phyloP scores from a whole-genome alignment of 2,329 filamentous ascomycete species.

The Anthostomella pinea region DNA sequence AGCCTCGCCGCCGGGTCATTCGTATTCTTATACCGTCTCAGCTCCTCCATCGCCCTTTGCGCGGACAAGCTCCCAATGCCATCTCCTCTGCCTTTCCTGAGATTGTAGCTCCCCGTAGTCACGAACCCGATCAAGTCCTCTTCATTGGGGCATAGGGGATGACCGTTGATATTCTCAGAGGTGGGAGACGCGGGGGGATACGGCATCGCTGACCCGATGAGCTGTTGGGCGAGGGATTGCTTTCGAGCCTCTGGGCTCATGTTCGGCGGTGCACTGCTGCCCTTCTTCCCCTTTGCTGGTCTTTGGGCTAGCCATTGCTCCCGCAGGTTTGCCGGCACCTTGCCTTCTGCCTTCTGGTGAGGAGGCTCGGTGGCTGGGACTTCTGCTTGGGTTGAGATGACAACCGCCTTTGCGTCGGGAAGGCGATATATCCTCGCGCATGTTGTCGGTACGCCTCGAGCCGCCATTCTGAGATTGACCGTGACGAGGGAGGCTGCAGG shows the following conservation, averaged over 20 bases:
- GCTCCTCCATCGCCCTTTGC: conserved; percentile 49
- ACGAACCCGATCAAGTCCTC: conserved; percentile 85
- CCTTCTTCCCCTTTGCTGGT: conserved; percentile 17
- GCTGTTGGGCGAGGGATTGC: conserved; percentile 45
- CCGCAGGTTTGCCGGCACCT: conserved; percentile 52
- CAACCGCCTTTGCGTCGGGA: conserved; percentile 40
- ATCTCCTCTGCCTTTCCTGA: conserved; percentile 71
- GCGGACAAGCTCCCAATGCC: conserved; percentile 71
- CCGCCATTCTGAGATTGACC: conserved; percentile 63
- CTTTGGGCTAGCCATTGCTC: conserved; percentile 67
- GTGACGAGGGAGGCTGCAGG: conserved; percentile 49
- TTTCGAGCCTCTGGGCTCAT: conserved; percentile 31
- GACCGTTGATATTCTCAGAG: conserved; percentile 42
- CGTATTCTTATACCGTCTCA: conserved; percentile 29
- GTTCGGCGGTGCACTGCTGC: conserved; percentile 29
- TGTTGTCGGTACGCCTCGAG: conserved; percentile 65
- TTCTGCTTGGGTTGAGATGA: conserved; percentile 33
- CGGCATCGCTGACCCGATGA: conserved; percentile 38
- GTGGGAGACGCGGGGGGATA: conserved; percentile 37
- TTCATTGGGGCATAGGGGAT: conserved; percentile 69
- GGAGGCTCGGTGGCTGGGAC: conserved; percentile 45
- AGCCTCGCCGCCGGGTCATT: conserved; percentile 45
- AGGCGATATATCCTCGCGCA: conserved; percentile 86
- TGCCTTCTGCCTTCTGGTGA: conserved; percentile 9
- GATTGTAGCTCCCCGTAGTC: conserved; percentile 79